phyloP scores from a whole-genome alignment of 2,329 filamentous ascomycete genomes.

The Talaromyces sp. region DNA sequence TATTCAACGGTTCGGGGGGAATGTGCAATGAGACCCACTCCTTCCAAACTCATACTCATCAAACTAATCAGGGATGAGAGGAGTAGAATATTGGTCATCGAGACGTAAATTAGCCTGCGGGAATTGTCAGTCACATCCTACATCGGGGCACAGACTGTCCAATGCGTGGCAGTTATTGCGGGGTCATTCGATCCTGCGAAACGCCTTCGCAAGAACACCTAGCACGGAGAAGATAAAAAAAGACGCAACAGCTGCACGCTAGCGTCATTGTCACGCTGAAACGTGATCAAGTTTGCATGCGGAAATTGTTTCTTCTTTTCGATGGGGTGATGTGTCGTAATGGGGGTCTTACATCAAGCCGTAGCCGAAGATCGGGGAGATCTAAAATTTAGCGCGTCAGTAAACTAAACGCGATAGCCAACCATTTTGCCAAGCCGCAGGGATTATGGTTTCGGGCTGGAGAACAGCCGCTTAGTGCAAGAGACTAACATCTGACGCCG shows the following conservation, averaged over 20 bases:
- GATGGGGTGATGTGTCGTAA: conserved; percentile 27
- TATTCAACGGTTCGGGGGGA: background rate
- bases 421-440: conserved; percentile 36
- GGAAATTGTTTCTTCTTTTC: conserved; percentile 5
- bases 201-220: background rate
- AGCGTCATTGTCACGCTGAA: conserved; percentile 20
- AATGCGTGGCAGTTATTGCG: conserved; percentile 22
- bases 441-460: conserved; percentile 31
- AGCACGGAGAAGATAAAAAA: background rate
- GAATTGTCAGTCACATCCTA: conserved; percentile 16
- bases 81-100: conserved; percentile 63
- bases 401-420: conserved; percentile 42
- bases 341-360: conserved; percentile 40
- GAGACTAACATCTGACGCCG: conserved; percentile 41
- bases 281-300: conserved; percentile 43
- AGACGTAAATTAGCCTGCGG: conserved; percentile 59
- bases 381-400: conserved; percentile 44
- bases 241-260: background rate
- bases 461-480: conserved; percentile 33
- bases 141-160: background rate
- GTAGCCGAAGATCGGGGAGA: conserved; percentile 45
- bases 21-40: conserved; percentile 39
- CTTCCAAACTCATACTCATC: conserved; percentile 61
- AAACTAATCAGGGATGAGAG: conserved; percentile 62
- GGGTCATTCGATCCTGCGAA: background rate